Conservation (phyloP, 441 rosid genomes). For the Gossypium davidsonii region DNA sequence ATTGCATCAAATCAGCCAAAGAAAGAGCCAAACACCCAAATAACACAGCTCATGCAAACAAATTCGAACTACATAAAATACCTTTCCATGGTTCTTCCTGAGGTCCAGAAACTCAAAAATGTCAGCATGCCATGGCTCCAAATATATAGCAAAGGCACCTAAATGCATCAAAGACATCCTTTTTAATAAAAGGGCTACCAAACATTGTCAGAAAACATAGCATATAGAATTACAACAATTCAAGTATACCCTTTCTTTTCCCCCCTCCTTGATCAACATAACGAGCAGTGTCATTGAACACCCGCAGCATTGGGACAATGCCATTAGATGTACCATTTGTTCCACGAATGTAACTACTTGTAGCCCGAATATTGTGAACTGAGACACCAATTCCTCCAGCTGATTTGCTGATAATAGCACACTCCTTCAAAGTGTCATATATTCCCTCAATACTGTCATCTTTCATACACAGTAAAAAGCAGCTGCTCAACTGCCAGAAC, state of each 20-base stretch:
- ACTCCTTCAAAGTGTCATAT: conserved; percentile 84
- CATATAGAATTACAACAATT: not conserved
- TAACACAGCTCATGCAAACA: not conserved
- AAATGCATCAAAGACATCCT: not conserved
- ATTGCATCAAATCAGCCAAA: not conserved
- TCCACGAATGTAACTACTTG: conserved; percentile 81
- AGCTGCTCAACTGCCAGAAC: conserved; percentile 68
- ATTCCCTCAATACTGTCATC: conserved; percentile 91
- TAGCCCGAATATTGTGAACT: conserved; percentile 80
- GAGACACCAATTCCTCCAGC: conserved; percentile 96
- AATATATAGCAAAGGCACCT: conserved; percentile 91
- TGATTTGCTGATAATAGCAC: conserved; percentile 86
- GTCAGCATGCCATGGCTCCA: conserved; percentile 96
- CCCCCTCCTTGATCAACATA: conserved; percentile 96
- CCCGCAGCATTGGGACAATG: conserved; percentile 81
- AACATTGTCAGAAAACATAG: not conserved
- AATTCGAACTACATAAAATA: conserved; percentile 8
- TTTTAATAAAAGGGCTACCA: not conserved
- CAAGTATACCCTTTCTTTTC: conserved; percentile 68
- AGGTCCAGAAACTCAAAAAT: conserved; percentile 76
- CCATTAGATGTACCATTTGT: conserved; percentile 90
- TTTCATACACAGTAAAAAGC: conserved; percentile 84
- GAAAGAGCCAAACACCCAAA: not conserved
- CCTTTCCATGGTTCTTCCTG: conserved; percentile 84
- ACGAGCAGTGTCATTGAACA: conserved; percentile 89